Evolutionary conservation across 441 rosid genomes (phyloP).

Genomic region (Syzygium syzygioides): DNA sequence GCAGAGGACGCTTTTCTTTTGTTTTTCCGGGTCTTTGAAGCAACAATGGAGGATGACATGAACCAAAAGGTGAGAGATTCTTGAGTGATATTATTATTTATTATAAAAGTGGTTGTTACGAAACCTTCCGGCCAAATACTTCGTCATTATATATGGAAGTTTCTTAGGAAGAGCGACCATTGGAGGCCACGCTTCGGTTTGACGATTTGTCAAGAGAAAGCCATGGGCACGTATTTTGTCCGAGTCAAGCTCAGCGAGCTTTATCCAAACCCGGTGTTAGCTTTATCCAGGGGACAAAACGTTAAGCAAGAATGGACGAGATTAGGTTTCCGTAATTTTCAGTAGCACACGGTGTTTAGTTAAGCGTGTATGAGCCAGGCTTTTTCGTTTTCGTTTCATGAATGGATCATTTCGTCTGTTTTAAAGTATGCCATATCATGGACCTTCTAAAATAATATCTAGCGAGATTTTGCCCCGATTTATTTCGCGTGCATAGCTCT

Average conservation of each 20-base stretch:
- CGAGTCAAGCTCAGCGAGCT: not conserved
- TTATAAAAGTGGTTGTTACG: too few relatives aligned
- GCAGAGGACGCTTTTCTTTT: not conserved
- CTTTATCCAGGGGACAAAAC: too few relatives aligned
- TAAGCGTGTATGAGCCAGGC: not conserved
- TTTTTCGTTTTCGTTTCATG: not conserved
- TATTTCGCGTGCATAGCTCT: not conserved
- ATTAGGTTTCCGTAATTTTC: too few relatives aligned
- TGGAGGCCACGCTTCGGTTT: fast-evolving
- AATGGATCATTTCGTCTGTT: not conserved
- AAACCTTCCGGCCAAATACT: not conserved
- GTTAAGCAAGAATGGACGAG: too few relatives aligned
- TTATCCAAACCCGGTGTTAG: not conserved
- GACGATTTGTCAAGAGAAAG: not conserved
- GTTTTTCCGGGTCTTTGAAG: not conserved
- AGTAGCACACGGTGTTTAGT: not conserved
- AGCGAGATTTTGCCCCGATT: not conserved
- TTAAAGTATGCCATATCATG: not conserved
- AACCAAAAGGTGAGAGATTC: not conserved
- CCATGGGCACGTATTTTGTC: not conserved
- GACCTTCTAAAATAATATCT: not conserved
- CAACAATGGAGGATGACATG: not conserved
- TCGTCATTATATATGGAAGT: not conserved
- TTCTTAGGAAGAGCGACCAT: not conserved
- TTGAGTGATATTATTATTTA: too few relatives aligned